Percentiles rank a stretch among this genome's conserved stretches.
These are phyloP conservation scores for Wickerhamiella galacta DNA, from an alignment of 805 yeast genomes.

Conservation along the genomic window DNA sequence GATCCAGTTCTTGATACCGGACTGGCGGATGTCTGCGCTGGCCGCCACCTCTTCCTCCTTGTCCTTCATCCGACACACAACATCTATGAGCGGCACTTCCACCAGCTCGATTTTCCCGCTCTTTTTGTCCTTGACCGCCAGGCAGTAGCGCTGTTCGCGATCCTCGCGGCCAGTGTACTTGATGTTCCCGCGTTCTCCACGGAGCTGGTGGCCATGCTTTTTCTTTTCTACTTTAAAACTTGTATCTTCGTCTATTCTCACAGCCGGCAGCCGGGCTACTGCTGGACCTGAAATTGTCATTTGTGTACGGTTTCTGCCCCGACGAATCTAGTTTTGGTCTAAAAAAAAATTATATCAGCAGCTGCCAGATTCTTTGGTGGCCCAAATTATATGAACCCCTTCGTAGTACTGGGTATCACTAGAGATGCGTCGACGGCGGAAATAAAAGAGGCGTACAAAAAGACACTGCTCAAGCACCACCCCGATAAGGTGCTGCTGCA, in stretches of 20 bases:
- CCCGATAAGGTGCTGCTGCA: conserved; percentile 46
- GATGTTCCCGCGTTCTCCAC: conserved; percentile 61
- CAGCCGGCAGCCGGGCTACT: conserved; percentile 70
- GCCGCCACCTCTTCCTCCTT: conserved; percentile 46
- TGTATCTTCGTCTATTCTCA: conserved; percentile 40
- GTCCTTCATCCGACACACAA: conserved; percentile 46
- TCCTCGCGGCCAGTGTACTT: conserved; percentile 46
- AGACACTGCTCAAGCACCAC: conserved; percentile 43
- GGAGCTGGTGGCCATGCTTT: conserved; percentile 34
- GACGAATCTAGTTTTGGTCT: neutral
- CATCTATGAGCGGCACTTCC: conserved; percentile 44
- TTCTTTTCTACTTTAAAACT: conserved; percentile 41
- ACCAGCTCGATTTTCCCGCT: conserved; percentile 46
- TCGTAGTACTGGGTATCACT: conserved; percentile 37
- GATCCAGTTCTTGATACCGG: conserved; percentile 28
- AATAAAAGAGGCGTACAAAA: conserved; percentile 48
- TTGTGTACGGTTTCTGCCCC: neutral
- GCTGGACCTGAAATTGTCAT: no score
- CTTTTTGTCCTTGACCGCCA: conserved; percentile 65
- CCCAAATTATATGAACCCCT: conserved; percentile 21
- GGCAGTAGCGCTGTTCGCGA: conserved; percentile 36
- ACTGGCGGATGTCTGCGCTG: conserved; percentile 41
- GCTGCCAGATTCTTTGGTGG: neutral
- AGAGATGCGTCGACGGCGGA: conserved; percentile 25
- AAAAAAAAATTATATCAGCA: neutral